Base-by-base conservation (phyloP, 2,329 filamentous ascomycete genomes). In the Aspergillus sp. region DNA sequence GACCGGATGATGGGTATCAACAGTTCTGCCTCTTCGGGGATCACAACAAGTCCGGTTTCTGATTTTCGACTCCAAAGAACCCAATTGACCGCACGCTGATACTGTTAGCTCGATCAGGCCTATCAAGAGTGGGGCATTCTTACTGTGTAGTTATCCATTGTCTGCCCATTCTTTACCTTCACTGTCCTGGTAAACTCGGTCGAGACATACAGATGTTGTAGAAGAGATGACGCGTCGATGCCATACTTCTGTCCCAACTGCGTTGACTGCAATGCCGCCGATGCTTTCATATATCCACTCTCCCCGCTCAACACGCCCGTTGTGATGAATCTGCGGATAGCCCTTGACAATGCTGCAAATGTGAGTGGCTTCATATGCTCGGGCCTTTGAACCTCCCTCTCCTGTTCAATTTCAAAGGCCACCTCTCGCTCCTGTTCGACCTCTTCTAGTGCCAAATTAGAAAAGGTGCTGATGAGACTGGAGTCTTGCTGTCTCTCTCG, bases 11-110 rank as follows among this genome's bases (percentile, higher is more conserved):
- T 47, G 0, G 70, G 69, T 3, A 86, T 68, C 0, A 85, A 49
- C 0, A 54, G 37, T 43, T 86, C 79, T 0, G 75, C 80, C 56
- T 87, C 83, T 50, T 86, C 82, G 0, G 81, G 78, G 27, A 78
- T 79, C 2, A 86, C 54, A 2, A 86, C 58, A 0, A 87, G 48
- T 0, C 74, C 82, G 0, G 68, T 73, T 6, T 76, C 54, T 0
- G 65, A 64, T 0, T 51, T n/a, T 0, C 52, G 51, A 45, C 73
- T 78, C 74, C 76, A 84, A 0, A 86, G 59, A 2, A 87, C 55
- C 81, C 81, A 87, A 27, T 81, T 76, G 0, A 83, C 77, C 0
- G 47, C 38, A 3, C 48, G 52, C 46, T 54, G 13, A n/a, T 13
- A 37, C 5, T 2, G n/a, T 19, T 5, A 30, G 4, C 26, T 10